These are phyloP conservation scores for Diaporthe australafricana DNA, from an alignment of 2,329 filamentous ascomycete species.

Conservation along the genomic window DNA sequence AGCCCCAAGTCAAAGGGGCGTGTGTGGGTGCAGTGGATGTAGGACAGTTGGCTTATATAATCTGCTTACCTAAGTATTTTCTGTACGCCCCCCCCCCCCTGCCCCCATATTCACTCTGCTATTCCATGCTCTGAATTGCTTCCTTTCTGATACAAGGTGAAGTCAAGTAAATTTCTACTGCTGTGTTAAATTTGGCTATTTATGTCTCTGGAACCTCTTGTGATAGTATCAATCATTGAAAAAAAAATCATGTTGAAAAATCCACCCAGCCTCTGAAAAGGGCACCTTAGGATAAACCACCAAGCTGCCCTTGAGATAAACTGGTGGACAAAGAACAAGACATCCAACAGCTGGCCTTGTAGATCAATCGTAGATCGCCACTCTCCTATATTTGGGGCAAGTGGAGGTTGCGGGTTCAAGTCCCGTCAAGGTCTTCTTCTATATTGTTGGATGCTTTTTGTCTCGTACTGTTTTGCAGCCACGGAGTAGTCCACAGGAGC, in stretches of 20 bases:
- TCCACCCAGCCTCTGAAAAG: no score
- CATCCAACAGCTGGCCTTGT: constrained; percentile 6
- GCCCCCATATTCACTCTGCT: no score
- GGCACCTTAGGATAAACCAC: neutral
- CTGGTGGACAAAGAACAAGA: neutral
- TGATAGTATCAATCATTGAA: neutral
- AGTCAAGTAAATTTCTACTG: no score
- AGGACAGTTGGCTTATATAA: no score
- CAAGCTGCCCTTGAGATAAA: neutral
- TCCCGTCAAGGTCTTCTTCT: constrained; percentile 32
- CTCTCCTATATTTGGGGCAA: constrained; percentile 34
- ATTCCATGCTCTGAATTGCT: no score
- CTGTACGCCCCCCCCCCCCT: no score
- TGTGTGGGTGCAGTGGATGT: no score
- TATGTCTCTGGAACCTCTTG: no score
- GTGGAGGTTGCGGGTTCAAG: constrained; percentile 39
- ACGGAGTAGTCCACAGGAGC: neutral
- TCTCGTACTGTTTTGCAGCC: neutral
- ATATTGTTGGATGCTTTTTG: constrained; percentile 17
- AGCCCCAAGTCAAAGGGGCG: constrained; percentile 1
- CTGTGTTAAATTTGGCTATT: no score
- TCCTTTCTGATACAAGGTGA: no score
- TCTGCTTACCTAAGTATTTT: no score
- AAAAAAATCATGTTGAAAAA: neutral
- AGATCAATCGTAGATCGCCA: constrained; percentile 39